Evolutionary conservation across 305 asterid genomes (phyloP).

Genomic region (Fraxinus paxiana): DNA sequence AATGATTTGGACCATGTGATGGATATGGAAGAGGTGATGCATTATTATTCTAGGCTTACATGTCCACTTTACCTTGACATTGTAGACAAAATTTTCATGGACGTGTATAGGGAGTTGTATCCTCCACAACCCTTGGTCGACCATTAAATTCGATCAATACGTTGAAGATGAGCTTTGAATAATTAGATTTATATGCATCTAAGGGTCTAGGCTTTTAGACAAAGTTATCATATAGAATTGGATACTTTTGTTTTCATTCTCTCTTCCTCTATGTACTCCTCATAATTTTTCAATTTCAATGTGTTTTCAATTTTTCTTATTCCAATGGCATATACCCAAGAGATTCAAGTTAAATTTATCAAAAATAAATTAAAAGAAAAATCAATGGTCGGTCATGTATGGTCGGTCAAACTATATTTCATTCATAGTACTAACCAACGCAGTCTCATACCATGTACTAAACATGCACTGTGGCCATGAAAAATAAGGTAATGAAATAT

Average conservation of each 20-base stretch:
- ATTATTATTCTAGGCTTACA: constrained; percentile 61
- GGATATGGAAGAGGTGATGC: constrained; percentile 72
- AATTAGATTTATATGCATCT: neutral
- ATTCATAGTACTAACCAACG: neutral
- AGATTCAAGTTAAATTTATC: neutral
- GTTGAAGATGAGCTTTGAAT: neutral
- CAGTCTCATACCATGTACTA: neutral
- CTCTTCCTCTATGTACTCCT: neutral
- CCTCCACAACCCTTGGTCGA: neutral
- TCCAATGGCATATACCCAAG: neutral
- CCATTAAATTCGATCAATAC: neutral
- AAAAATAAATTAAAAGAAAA: neutral
- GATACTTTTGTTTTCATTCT: neutral
- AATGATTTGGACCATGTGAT: constrained; percentile 55
- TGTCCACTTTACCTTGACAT: constrained; percentile 64
- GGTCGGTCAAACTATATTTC: neutral
- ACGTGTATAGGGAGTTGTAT: constrained; percentile 8
- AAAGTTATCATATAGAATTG: neutral
- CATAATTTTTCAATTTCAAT: neutral
- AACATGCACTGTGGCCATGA: neutral
- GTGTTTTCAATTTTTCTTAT: neutral
- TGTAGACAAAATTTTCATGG: constrained; percentile 54
- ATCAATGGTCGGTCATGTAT: neutral
- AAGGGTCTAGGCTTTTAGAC: neutral
- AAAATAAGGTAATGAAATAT: neutral